Evolutionary conservation across 192 early-diverging fungal species (phyloP).

Genomic region (Coemansia furcata): DNA sequence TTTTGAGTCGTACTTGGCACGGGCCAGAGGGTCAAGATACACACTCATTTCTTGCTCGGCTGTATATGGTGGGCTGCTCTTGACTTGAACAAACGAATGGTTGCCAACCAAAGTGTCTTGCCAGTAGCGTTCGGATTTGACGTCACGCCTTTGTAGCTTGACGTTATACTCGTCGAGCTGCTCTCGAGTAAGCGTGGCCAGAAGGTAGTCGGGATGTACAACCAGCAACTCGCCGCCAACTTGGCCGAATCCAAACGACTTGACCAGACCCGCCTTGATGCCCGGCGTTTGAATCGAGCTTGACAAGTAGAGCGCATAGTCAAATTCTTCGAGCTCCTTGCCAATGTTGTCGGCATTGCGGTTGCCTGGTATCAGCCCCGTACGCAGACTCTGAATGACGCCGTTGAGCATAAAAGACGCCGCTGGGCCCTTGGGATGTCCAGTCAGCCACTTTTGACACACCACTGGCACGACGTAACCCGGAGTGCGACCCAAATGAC

Average conservation of each 20-base stretch:
- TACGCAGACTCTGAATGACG: slow-evolving; percentile 75
- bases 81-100: slow-evolving; percentile 32
- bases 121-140: slow-evolving; percentile 15
- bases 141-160: slow-evolving; percentile 4
- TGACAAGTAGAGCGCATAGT: slow-evolving; percentile 80
- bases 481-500: slow-evolving; percentile 78
- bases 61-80: slow-evolving; percentile 18
- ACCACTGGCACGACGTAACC: slow-evolving; percentile 80
- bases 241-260: slow-evolving; percentile 70
- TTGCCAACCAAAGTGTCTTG: slow-evolving; percentile 33
- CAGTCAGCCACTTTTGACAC: slow-evolving; percentile 91
- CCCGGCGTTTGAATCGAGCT: slow-evolving; percentile 63
- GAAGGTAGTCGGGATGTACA: slow-evolving; percentile 62
- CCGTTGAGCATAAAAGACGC: slow-evolving; percentile 95
- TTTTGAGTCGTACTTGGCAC: slow-evolving; percentile 11
- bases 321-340: slow-evolving; percentile 66
- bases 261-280: slow-evolving; percentile 62
- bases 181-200: slow-evolving; percentile 27
- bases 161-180: slow-evolving; percentile 16
- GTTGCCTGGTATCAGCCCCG: slow-evolving; percentile 87
- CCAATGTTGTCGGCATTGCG: slow-evolving; percentile 62
- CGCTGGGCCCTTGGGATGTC: slow-evolving; percentile 87
- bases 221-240: slow-evolving; percentile 65
- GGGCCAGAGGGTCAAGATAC: slow-evolving; percentile 14
- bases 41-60: slow-evolving; percentile 17